Evolutionary conservation across 805 yeast species (phyloP), one percentile per base, ranked within the genome.

Genomic region (Ogataea glucozyma): DNA sequence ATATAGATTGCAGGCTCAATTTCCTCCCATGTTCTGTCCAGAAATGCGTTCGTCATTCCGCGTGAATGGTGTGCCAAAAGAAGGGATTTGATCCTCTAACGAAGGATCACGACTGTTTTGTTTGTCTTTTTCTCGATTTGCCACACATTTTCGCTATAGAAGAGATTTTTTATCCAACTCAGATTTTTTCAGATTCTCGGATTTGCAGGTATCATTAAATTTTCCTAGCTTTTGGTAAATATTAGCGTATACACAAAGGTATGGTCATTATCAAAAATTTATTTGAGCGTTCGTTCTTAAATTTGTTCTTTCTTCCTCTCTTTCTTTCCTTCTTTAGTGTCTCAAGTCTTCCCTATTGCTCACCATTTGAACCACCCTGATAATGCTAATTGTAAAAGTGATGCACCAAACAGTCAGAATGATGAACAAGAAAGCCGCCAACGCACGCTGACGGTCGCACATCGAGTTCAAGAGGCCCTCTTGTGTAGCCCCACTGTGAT

Each of bases 381-480:
- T 71, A 8, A 89, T 81, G 62, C 96, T 85, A 38, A 91, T 78
- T 8, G 91, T 76, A 52, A 90, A 90, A 0, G 96, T 84, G 17
- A 82, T 61, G 29, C 93, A 88, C 97, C 97, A 91, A 57, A 83
- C 72, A 32, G 80, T 73, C 53, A 91, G 69, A 21, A 83, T 79
- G 46, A 90, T 62, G 56, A 91, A 85, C 46, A 91, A 66, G 57
- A 91, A 84, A 1, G 95, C 75, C 12, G 91, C 85, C 43, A 93
- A 65, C 0, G 88, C 85, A 45, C 83, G 69, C 55, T 93, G 97
- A 31, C 88, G 75, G 16, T 78, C 67, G 61, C 99, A 93, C 41
- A 91, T 78, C 26, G 77, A 67, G 7, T 55, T 64, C 41, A 67
- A 70, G 6, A 48, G 40, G 4, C 41, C 23, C 60, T 47, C 54